Conservation (phyloP, 352 stramenopile genomes). For the Globisporangium alternatum region DNA sequence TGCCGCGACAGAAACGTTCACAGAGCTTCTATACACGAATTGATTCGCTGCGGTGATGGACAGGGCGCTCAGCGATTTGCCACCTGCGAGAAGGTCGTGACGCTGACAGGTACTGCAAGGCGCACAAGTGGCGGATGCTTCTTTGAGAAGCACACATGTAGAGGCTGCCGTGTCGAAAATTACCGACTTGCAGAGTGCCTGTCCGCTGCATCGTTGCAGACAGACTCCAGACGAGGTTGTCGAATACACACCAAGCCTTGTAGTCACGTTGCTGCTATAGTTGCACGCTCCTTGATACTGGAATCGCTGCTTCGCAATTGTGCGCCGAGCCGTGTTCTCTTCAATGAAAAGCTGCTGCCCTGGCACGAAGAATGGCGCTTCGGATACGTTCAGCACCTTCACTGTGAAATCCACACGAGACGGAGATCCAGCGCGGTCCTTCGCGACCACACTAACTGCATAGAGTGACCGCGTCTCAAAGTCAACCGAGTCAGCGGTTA, state of each 20-base stretch:
- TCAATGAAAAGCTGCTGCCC: conserved; percentile 39
- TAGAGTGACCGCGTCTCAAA: conserved; percentile 9
- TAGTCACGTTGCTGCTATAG: neutral
- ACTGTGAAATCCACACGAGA: conserved; percentile 12
- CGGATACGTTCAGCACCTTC: conserved; percentile 42
- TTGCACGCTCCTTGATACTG: conserved; percentile 18
- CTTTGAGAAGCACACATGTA: conserved; percentile 5
- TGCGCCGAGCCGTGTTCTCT: conserved; percentile 20
- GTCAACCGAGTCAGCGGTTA: neutral
- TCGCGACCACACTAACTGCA: neutral
- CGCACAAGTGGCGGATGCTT: neutral
- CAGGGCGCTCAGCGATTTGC: conserved; percentile 2
- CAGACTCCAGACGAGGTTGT: neutral
- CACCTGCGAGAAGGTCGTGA: neutral
- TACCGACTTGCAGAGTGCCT: conserved; percentile 1
- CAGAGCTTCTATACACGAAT: neutral
- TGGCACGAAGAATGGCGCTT: conserved; percentile 32
- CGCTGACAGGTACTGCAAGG: conserved; percentile 10
- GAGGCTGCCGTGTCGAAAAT: conserved; percentile 6
- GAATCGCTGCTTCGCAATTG: conserved; percentile 24
- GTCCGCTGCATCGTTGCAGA: conserved; percentile 1
- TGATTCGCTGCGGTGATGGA: conserved; percentile 2
- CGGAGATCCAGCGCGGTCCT: neutral
- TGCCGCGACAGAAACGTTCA: neutral
- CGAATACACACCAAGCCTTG: neutral